Percentiles rank a stretch among this genome's conserved stretches.
phyloP scores from a whole-genome alignment of 2,329 filamentous ascomycete genomes.

The Trichoderma sp. region DNA sequence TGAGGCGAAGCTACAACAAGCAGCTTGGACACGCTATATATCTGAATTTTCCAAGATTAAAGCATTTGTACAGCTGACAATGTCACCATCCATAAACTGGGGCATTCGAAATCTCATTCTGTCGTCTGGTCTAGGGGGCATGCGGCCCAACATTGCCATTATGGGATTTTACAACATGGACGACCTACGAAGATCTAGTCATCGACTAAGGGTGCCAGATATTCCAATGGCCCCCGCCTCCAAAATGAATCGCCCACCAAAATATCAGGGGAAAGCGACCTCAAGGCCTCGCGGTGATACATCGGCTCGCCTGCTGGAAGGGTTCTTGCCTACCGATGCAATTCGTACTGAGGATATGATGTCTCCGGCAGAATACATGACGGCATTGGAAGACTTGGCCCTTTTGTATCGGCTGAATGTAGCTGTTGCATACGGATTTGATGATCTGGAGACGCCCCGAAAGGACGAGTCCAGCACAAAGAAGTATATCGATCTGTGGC shows the following conservation, averaged over 20 bases:
- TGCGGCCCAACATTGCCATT: constrained; percentile 85
- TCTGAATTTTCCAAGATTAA: constrained; percentile 80
- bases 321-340: constrained; percentile 64
- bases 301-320: constrained; percentile 54
- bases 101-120: constrained; percentile 79
- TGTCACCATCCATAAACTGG: constrained; percentile 81
- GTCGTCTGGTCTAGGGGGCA: constrained; percentile 77
- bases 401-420: constrained; percentile 79
- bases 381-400: constrained; percentile 77
- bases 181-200: constrained; percentile 62
- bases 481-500: constrained; percentile 84
- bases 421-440: constrained; percentile 78
- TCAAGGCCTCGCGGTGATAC: constrained; percentile 50
- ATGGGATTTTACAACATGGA: constrained; percentile 78
- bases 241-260: constrained; percentile 32
- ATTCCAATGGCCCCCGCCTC: constrained; percentile 38
- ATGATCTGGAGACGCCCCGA: constrained; percentile 69
- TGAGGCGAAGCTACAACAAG: constrained; percentile 77
- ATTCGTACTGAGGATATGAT: constrained; percentile 68
- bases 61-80: constrained; percentile 82
- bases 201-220: constrained; percentile 56
- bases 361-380: constrained; percentile 71
- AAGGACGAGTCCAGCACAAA: constrained; percentile 58
- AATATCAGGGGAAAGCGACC: constrained; percentile 31
- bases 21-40: constrained; percentile 81